A percentile compares a stretch with the other conserved stretches of the same genome.
phyloP scores from a whole-genome alignment of 2,329 filamentous ascomycete genomes.

The Aspergillus pseudoglaucus region DNA sequence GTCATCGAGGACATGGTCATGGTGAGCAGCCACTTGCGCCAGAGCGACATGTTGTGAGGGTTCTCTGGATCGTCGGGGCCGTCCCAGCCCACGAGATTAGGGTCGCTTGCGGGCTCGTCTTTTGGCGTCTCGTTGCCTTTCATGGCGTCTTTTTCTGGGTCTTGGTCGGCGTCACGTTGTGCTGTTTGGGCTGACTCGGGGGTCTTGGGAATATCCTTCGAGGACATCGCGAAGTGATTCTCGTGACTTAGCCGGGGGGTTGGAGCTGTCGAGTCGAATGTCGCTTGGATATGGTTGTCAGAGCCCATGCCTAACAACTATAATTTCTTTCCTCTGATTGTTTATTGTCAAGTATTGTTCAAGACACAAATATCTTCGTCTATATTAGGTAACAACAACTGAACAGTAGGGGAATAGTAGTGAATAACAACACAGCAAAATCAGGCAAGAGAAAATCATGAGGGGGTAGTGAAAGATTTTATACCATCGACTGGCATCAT shows the following conservation, averaged over 20 bases:
- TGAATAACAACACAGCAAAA: background rate
- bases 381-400: too few relatives aligned
- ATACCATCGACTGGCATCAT: background rate
- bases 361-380: too few relatives aligned
- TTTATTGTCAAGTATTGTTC: too few relatives aligned
- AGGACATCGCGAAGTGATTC: slow-evolving; percentile 5
- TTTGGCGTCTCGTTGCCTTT: slow-evolving; percentile 8
- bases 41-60: slow-evolving; percentile 24
- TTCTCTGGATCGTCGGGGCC: slow-evolving; percentile 28
- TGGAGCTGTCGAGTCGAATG: slow-evolving; percentile 2
- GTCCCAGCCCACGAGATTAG: slow-evolving; percentile 27
- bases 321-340: background rate
- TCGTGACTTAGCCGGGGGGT: slow-evolving; percentile 5
- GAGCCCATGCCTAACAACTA: background rate
- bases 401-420: background rate
- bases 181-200: slow-evolving; percentile 5
- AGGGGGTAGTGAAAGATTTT: background rate
- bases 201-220: slow-evolving; percentile 6
- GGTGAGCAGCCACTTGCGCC: slow-evolving; percentile 37
- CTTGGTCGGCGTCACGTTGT: slow-evolving; percentile 4
- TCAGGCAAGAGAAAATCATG: background rate
- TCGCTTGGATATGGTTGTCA: slow-evolving; percentile 1
- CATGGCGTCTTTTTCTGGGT: slow-evolving; percentile 5
- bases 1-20: slow-evolving; percentile 26
- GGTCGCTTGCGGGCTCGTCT: slow-evolving; percentile 14